Conservation (phyloP, 2,329 filamentous ascomycete species). For the Pezicula neosporulosa region DNA sequence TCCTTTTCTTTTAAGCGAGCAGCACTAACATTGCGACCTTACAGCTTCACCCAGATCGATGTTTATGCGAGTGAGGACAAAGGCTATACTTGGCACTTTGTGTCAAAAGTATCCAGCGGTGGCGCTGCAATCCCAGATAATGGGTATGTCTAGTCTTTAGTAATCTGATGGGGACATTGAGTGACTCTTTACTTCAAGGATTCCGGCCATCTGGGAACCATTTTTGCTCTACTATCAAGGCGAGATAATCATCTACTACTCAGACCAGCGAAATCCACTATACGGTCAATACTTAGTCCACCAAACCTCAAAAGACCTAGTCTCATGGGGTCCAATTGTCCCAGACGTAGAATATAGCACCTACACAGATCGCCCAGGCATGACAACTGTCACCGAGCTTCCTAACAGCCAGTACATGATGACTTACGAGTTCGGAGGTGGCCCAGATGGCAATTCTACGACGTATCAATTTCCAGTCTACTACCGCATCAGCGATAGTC, state of each 20-base stretch:
- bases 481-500: constrained; percentile 27
- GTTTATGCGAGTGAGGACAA: constrained; percentile 61
- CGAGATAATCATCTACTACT: constrained; percentile 64
- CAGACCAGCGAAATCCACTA: constrained; percentile 63
- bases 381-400: constrained; percentile 59
- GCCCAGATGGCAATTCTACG: constrained; percentile 11
- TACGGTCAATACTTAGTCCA: constrained; percentile 69
- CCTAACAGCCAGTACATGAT: constrained; percentile 55
- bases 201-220: constrained; percentile 71
- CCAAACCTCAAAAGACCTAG: constrained; percentile 51
- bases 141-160: constrained; percentile 29
- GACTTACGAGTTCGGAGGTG: constrained; percentile 49
- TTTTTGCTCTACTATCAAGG: constrained; percentile 58
- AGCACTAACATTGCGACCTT: too few relatives aligned
- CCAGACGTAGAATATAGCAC: constrained; percentile 61
- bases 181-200: neutral
- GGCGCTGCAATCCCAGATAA: constrained; percentile 55
- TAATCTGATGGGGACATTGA: too few relatives aligned
- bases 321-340: constrained; percentile 54
- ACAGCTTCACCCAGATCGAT: constrained; percentile 61
- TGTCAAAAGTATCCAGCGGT: constrained; percentile 61
- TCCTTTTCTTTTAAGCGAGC: too few relatives aligned
- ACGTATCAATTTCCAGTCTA: constrained; percentile 27
- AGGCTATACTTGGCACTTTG: constrained; percentile 63
- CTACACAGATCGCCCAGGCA: constrained; percentile 63